Conservation (phyloP, 2,329 filamentous ascomycete species). For the Phyllosticta citrichinensis region DNA sequence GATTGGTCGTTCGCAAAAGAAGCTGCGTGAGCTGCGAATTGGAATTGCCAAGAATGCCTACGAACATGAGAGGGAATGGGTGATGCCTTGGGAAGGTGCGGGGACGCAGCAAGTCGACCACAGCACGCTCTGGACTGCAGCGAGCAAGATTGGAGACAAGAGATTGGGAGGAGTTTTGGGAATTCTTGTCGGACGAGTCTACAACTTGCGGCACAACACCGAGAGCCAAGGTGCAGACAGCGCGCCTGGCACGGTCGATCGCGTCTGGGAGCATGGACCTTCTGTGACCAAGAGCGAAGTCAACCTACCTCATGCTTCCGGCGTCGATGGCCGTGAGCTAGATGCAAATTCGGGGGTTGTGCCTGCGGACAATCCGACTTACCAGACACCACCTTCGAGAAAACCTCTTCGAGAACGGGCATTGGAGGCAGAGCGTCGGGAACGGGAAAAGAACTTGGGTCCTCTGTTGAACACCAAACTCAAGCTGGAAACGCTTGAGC, state of each 20-base stretch:
- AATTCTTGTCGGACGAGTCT: conserved; percentile 56
- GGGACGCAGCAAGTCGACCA: conserved; percentile 55
- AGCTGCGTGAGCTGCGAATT: conserved; percentile 60
- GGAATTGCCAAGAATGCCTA: conserved; percentile 50
- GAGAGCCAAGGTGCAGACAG: conserved; percentile 11
- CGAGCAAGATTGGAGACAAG: conserved; percentile 47
- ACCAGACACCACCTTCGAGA: not conserved
- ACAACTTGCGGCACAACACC: conserved; percentile 42
- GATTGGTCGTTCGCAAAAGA: conserved; percentile 57
- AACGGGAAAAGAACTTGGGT: conserved; percentile 14
- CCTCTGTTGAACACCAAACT: conserved; percentile 48
- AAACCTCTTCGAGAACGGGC: not conserved
- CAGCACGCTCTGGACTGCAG: conserved; percentile 43
- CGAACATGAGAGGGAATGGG: conserved; percentile 45
- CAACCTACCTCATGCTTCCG: conserved; percentile 3
- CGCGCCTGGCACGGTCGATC: not conserved
- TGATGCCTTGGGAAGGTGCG: conserved; percentile 52
- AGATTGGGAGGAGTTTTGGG: conserved; percentile 60
- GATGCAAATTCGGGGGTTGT: not conserved
- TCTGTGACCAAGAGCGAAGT: conserved; percentile 7
- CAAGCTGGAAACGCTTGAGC: conserved; percentile 59
- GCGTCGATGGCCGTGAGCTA: conserved; percentile 1
- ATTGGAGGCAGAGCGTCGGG: not conserved
- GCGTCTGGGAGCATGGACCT: not conserved
- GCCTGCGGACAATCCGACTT: not conserved